Percentiles rank a stretch among this genome's conserved stretches.
Evolutionary conservation across 2,329 filamentous ascomycete species (phyloP).

Genomic region (Paraphoma sp.): DNA sequence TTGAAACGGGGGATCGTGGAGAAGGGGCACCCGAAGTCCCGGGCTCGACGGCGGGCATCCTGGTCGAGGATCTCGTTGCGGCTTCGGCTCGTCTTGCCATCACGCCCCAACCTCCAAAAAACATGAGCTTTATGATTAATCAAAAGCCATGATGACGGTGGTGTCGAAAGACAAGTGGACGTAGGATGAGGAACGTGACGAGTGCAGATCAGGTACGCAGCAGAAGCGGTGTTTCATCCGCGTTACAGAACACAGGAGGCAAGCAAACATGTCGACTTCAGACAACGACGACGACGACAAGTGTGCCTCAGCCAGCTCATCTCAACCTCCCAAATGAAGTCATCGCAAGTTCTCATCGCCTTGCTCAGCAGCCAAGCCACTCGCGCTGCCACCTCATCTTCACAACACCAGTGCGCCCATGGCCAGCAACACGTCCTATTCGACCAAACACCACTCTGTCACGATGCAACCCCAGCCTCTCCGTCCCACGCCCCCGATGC

Average conservation of each 20-base stretch:
- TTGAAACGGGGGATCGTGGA: background rate
- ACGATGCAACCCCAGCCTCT: background rate
- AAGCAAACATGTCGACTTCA: slow-evolving; percentile 9
- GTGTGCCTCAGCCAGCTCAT: slow-evolving; percentile 3
- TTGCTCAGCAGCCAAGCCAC: slow-evolving; percentile 10
- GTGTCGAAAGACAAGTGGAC: background rate
- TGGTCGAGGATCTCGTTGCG: background rate
- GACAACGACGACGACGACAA: background rate
- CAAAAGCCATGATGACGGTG: background rate
- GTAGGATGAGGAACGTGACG: background rate
- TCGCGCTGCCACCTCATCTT: slow-evolving; percentile 2
- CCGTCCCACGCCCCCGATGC: background rate
- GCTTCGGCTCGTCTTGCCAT: slow-evolving; percentile 1
- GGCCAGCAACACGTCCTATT: slow-evolving; percentile 12
- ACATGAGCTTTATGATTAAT: background rate
- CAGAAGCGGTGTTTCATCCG: slow-evolving; percentile 20
- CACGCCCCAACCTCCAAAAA: background rate
- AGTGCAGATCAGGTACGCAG: background rate
- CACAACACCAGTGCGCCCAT: slow-evolving; percentile 14
- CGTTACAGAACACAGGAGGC: slow-evolving; percentile 22
- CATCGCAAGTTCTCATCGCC: slow-evolving; percentile 4
- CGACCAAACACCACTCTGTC: slow-evolving; percentile 14
- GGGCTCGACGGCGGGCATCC: background rate
- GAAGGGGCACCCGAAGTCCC: background rate
- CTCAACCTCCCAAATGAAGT: slow-evolving; percentile 13